Conservation (phyloP, 768 basidiomycete genomes). For the Lentinula guzmanii region DNA sequence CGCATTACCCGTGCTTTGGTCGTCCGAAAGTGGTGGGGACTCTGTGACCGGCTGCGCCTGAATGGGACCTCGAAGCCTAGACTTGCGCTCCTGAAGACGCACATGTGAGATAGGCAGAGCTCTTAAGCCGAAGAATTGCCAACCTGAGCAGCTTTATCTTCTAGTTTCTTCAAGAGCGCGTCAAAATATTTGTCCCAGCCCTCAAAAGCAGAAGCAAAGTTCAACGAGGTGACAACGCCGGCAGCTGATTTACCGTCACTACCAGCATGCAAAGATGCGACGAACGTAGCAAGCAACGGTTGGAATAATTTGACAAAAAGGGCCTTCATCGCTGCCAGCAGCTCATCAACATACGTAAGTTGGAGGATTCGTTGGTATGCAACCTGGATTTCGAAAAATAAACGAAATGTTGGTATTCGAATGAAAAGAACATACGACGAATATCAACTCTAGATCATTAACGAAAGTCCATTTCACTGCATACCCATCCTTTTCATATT, state of each 20-base stretch:
- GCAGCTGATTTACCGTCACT: constrained; percentile 36
- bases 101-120: constrained; percentile 1
- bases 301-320: constrained; percentile 86
- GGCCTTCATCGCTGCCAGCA: constrained; percentile 72
- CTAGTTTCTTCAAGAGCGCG: constrained; percentile 64
- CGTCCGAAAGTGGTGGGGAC: constrained; percentile 52
- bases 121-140: constrained; percentile 3
- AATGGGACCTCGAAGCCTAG: constrained; percentile 44
- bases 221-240: constrained; percentile 44
- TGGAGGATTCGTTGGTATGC: constrained; percentile 96
- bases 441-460: constrained; percentile 94
- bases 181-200: constrained; percentile 83
- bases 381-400: constrained; percentile 44
- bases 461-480: constrained; percentile 92
- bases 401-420: constrained; percentile 1
- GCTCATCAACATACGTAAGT: constrained; percentile 87
- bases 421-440: constrained; percentile 62
- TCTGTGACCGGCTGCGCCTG: constrained; percentile 28
- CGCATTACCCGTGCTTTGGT: constrained; percentile 49
- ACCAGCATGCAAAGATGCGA: constrained; percentile 72
- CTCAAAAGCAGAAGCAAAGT: constrained; percentile 64
- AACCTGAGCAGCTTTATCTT: constrained; percentile 70
- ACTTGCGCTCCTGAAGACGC: constrained; percentile 59
- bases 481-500: constrained; percentile 92
- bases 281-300: constrained; percentile 77